Base-by-base conservation (phyloP, 192 early-diverging fungal genomes). In the Helicostylum pulchrum region DNA sequence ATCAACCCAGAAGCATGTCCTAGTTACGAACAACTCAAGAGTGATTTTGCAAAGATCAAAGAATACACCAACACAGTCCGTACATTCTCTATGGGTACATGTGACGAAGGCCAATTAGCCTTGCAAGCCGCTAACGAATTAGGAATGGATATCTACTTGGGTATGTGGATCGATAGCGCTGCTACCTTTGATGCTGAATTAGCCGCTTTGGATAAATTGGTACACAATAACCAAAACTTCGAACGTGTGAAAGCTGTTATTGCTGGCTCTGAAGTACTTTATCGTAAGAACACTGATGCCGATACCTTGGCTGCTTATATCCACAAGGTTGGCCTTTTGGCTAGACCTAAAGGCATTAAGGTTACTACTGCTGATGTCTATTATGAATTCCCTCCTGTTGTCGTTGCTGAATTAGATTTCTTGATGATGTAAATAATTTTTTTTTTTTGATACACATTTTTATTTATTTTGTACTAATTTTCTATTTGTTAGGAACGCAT, bases 331-430 rank as follows among this genome's bases (percentile, higher is more conserved):
- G 77, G 77, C 67, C 47, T 68, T 0, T 62, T 70, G 23, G 61
- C 83, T 55, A 21, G 54, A 45, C 67, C 75, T 42, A 19, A 61
- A 14, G 77, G 77, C 12, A 68, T 81, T n/a, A 49, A 57, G 12
- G 78, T 87, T 15, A 83, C 81, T 12, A 74, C 75, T 7, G 77
- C 83, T 2, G 85, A 87, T 64, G 84, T 83, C 17, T 84, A 84
- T 57, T 80, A 81, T 62, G 68, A 78, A 51, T 70, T 74, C 7
- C 17, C 50, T 7, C 61, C 67, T 31, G 44, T 45, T 17, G 72
- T 87, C 0, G 59, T 87, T 21, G 65, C 75, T 10, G 76, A 78
- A 14, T 78, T 85, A 11, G 85, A 87, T 63, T 87, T 78, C 55
- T 66, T 84, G 17, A 81, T 80, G 71, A 79, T 87, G 77, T 79